Percentiles rank a stretch among this genome's conserved stretches.
Conservation (phyloP, 306 rosid genomes). For the Prunus mira region DNA sequence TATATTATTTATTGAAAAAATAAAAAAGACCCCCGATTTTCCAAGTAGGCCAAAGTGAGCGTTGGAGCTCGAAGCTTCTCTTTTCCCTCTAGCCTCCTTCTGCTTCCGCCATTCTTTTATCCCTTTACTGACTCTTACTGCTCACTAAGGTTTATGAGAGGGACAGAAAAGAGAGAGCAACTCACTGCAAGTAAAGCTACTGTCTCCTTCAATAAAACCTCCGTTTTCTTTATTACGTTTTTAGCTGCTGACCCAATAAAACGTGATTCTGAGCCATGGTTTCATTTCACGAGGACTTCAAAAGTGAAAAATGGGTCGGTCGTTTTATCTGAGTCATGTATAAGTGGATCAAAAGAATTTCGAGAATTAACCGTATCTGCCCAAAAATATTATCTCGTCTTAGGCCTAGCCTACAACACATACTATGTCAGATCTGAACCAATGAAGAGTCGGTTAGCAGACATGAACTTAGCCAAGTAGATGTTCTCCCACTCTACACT, state of each 20-base stretch:
- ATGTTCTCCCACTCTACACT: too few relatives aligned
- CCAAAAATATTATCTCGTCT: background rate
- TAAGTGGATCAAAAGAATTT: background rate
- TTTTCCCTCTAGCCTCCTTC: background rate
- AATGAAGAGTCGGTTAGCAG: too few relatives aligned
- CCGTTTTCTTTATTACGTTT: background rate
- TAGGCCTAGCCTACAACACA: too few relatives aligned
- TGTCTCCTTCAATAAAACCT: background rate
- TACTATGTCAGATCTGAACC: too few relatives aligned
- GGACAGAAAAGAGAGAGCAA: background rate
- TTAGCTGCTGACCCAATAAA: background rate
- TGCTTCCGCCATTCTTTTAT: slow-evolving; percentile 53
- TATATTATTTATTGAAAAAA: too few relatives aligned
- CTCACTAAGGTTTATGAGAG: slow-evolving; percentile 14
- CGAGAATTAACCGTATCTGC: background rate
- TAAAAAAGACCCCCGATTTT: too few relatives aligned
- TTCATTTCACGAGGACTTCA: background rate
- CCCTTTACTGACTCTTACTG: background rate
- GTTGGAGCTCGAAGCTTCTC: too few relatives aligned
- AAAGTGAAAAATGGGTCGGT: background rate
- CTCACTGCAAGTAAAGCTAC: background rate
- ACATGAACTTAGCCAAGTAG: too few relatives aligned
- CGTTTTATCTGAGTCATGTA: background rate
- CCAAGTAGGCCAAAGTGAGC: too few relatives aligned
- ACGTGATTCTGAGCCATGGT: background rate